phyloP scores from a whole-genome alignment of 2,329 filamentous ascomycete species.

The Hypoxylon sp. region DNA sequence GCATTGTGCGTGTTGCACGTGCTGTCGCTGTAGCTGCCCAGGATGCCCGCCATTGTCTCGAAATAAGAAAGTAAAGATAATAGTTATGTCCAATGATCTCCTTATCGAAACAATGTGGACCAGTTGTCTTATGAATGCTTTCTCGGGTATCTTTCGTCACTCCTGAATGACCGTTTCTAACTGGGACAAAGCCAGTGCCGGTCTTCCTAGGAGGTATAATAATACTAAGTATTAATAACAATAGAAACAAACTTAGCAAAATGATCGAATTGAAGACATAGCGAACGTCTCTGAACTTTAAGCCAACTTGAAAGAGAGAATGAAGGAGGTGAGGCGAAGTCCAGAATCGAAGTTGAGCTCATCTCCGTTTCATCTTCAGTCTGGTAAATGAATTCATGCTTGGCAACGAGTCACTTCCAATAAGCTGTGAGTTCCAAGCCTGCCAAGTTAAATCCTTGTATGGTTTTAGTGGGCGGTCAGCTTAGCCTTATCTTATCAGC shows the following conservation, averaged over 20 bases:
- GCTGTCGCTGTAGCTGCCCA: slow-evolving; percentile 35
- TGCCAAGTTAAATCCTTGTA: too few relatives aligned
- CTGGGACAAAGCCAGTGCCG: not conserved
- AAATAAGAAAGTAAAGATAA: not conserved
- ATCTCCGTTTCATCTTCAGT: slow-evolving; percentile 3
- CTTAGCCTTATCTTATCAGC: slow-evolving; percentile 36
- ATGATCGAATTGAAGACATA: not conserved
- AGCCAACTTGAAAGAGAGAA: not conserved
- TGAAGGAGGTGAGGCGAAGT: not conserved
- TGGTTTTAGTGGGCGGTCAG: slow-evolving; percentile 20
- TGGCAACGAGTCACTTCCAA: slow-evolving; percentile 4
- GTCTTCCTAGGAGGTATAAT: not conserved
- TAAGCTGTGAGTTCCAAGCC: not conserved
- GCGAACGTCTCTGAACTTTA: not conserved
- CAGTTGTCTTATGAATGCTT: not conserved
- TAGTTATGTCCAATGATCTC: not conserved
- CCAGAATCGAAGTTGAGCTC: not conserved
- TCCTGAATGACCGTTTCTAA: slow-evolving; percentile 1
- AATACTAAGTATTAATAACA: not conserved
- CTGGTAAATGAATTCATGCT: slow-evolving; percentile 5
- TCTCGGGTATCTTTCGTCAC: too few relatives aligned
- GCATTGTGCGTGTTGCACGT: slow-evolving; percentile 49
- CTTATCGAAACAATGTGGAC: not conserved
- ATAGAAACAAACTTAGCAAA: not conserved
- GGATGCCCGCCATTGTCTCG: slow-evolving; percentile 37